Evolutionary conservation across 2,329 filamentous ascomycete species (phyloP).

Genomic region (Taxawa tesnikishii): DNA sequence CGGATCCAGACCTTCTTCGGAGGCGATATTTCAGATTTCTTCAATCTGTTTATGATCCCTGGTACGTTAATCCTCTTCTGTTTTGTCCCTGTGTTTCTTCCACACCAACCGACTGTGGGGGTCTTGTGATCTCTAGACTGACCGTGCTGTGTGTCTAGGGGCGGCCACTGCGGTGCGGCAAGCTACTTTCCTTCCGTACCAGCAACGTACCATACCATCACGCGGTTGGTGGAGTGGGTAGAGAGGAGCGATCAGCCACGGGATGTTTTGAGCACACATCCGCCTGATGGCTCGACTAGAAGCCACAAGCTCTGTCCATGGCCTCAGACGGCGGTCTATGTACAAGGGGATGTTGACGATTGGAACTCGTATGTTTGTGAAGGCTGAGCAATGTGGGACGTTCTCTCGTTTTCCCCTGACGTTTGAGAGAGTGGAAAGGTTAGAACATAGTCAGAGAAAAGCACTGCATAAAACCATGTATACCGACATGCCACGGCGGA

Average conservation of each 20-base stretch:
- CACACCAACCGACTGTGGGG: background rate
- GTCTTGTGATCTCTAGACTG: too few species aligned
- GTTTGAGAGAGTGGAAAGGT: too few species aligned
- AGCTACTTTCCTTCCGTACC: constrained; percentile 20
- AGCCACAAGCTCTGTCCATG: constrained; percentile 23
- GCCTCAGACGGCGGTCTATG: constrained; percentile 18
- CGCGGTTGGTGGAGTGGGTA: constrained; percentile 23
- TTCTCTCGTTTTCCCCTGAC: too few species aligned
- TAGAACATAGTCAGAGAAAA: too few species aligned
- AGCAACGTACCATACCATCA: constrained; percentile 20
- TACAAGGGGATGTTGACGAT: constrained; percentile 12
- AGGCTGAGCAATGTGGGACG: too few species aligned
- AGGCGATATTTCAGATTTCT: constrained; percentile 19
- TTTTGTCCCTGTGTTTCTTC: background rate
- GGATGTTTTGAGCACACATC: constrained; percentile 17
- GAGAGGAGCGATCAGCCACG: constrained; percentile 17
- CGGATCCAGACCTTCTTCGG: constrained; percentile 15
- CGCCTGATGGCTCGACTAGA: constrained; percentile 16
- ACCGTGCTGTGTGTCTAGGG: too few species aligned
- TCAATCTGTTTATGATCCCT: constrained; percentile 26
- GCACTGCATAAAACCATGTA: too few species aligned
- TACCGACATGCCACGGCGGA: too few species aligned
- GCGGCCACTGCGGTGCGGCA: constrained; percentile 26
- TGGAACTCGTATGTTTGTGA: constrained; percentile 15
- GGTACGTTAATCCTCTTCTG: constrained; percentile 7